Conservation (phyloP, 2,329 filamentous ascomycete species). For the Colletotrichum tropicicola region DNA sequence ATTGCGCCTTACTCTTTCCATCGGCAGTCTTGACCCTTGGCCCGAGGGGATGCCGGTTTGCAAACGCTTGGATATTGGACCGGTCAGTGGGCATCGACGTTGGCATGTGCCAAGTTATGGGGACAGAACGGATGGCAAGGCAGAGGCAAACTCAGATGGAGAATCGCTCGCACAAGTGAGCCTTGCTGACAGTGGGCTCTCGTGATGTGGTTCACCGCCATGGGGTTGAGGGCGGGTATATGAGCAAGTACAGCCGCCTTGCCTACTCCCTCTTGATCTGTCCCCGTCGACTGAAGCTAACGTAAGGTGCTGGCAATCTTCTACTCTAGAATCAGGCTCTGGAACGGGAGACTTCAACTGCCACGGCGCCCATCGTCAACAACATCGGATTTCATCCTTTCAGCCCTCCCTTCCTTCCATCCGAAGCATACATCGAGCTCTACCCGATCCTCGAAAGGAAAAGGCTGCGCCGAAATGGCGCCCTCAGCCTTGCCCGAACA, state of each 20-base stretch:
- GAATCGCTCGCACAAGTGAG: not conserved
- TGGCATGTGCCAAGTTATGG: not conserved
- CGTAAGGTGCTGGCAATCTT: no score
- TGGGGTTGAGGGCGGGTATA: not conserved
- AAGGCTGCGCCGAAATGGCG: constrained; percentile 1
- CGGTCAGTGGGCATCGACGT: not conserved
- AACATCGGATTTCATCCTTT: no score
- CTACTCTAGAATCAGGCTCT: no score
- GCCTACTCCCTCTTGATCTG: no score
- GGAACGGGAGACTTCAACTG: no score
- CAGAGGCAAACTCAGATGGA: not conserved
- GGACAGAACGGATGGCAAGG: not conserved
- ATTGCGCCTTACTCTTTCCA: not conserved
- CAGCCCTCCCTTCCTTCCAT: not conserved
- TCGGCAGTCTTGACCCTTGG: not conserved
- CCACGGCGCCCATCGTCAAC: no score
- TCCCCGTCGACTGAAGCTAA: no score
- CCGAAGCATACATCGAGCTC: no score
- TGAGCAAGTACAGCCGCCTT: not conserved
- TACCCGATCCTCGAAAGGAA: no score
- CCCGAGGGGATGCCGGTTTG: not conserved
- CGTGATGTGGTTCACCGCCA: constrained; percentile 17
- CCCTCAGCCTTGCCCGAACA: constrained; percentile 17
- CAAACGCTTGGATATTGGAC: not conserved
- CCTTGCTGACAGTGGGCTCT: not conserved